Percentiles rank a stretch among this genome's conserved stretches.
Conservation (phyloP, 257 asterid species). For the Solanum peruvianum region DNA sequence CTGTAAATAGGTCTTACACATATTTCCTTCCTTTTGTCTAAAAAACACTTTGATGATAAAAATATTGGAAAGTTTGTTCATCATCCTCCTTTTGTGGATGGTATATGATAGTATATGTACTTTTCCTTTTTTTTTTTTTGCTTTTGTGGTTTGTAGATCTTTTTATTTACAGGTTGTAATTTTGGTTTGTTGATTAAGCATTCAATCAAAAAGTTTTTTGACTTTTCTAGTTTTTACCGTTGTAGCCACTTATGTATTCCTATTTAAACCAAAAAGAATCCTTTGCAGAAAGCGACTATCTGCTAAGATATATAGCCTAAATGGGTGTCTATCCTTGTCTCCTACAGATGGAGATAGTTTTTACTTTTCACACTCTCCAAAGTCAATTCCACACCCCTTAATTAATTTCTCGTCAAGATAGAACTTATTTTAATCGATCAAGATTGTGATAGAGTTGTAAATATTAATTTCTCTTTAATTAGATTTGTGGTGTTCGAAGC, state of each 20-base stretch:
- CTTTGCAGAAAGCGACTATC: constrained; percentile 40
- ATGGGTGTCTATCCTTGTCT: constrained; percentile 33
- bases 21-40: constrained; percentile 11
- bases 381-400: constrained; percentile 19
- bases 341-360: constrained; percentile 32
- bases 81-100: neutral
- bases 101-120: neutral
- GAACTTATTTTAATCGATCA: neutral
- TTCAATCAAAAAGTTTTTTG: neutral
- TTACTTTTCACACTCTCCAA: constrained; percentile 24
- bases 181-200: constrained; percentile 14
- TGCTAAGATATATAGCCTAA: constrained; percentile 1
- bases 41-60: constrained; percentile 14
- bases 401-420: neutral
- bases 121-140: too few relatives aligned
- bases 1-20: constrained; percentile 60
- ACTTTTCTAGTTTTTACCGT: constrained; percentile 10
- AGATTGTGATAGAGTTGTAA: neutral
- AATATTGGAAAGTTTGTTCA: constrained; percentile 6
- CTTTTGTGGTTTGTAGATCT: neutral
- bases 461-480: too few relatives aligned
- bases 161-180: constrained; percentile 11
- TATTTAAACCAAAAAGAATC: neutral
- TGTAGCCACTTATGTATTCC: neutral
- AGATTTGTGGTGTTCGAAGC: neutral